These are phyloP conservation scores for Lycium ferocissimum DNA, from an alignment of 257 asterid genomes.

Conservation along the genomic window DNA sequence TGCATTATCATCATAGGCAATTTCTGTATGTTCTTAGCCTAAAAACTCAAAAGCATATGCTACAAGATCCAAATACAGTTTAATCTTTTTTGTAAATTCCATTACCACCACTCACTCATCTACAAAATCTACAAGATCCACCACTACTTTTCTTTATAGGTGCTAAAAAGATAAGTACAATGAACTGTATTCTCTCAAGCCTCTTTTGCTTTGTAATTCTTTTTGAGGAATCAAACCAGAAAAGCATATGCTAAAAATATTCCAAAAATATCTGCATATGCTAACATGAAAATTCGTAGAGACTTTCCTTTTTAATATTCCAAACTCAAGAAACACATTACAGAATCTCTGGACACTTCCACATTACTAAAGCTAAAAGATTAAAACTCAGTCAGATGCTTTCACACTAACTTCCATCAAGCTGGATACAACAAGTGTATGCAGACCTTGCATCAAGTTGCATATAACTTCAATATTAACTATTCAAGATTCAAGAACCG, in stretches of 20 bases:
- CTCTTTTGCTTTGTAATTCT: not conserved
- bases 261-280: too few species aligned
- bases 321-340: not conserved
- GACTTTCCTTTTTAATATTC: not conserved
- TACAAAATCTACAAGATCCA: not conserved
- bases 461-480: too few species aligned
- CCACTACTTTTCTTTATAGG: not conserved
- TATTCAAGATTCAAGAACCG: too few species aligned
- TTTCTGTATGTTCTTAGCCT: not conserved
- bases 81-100: not conserved
- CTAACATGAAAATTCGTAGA: not conserved
- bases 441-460: too few species aligned
- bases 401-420: not conserved
- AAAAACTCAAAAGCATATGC: not conserved
- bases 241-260: not conserved
- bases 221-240: not conserved
- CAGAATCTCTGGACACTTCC: not conserved
- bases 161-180: slow-evolving; percentile 5
- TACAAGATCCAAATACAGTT: not conserved
- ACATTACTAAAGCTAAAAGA: not conserved
- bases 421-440: too few species aligned
- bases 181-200: not conserved
- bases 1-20: not conserved
- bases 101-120: not conserved
- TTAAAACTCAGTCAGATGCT: not conserved